Evolutionary conservation across 1,284 basidiomycete species (phyloP).

Genomic region (Vanrija sp.): DNA sequence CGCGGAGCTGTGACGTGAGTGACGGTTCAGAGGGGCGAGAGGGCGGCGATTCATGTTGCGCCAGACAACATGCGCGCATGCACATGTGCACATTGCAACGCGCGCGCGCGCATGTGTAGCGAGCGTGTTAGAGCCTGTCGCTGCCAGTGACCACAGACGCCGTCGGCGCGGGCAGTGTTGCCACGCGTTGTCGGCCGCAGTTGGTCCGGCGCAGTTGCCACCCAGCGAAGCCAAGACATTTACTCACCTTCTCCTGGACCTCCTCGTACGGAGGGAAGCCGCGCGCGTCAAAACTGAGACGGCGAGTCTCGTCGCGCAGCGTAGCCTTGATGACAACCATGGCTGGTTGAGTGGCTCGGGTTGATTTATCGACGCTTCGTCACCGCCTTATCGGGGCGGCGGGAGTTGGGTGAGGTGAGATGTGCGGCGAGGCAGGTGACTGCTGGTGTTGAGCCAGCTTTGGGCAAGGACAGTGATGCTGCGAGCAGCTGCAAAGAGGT

Average conservation of each 20-base stretch:
- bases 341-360: background rate
- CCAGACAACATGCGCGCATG: background rate
- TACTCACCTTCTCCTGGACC: conserved; percentile 43
- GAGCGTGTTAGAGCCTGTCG: too few species aligned
- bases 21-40: background rate
- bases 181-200: too few species aligned
- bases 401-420: too few species aligned
- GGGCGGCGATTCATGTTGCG: background rate
- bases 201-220: background rate
- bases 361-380: too few species aligned
- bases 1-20: conserved; percentile 30
- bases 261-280: conserved; percentile 42
- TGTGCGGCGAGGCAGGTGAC: too few species aligned
- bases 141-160: too few species aligned
- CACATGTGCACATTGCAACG: background rate
- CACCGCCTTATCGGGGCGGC: too few species aligned
- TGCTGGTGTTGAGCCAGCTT: too few species aligned
- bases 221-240: background rate
- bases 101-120: background rate
- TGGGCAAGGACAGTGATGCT: too few species aligned
- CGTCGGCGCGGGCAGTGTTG: too few species aligned
- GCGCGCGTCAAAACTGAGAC: conserved; percentile 36
- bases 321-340: conserved; percentile 48
- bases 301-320: conserved; percentile 46
- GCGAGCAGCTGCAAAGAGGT: too few species aligned